Evolutionary conservation across 306 rosid species (phyloP).

Genomic region (Aeschynomene evenia): DNA sequence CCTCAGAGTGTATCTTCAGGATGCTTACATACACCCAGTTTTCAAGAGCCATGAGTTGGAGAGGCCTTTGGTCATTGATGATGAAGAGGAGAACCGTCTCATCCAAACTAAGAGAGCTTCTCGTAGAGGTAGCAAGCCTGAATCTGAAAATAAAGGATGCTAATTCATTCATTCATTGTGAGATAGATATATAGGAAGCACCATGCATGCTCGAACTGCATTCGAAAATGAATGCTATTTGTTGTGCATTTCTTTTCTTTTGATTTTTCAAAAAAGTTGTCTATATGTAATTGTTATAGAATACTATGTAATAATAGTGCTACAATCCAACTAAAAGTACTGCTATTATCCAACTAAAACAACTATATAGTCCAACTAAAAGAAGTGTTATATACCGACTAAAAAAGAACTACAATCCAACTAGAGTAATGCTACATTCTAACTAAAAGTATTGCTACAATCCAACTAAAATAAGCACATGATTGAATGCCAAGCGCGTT

Average conservation of each 20-base stretch:
- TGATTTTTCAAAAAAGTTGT: neutral
- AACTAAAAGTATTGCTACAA: too few relatives aligned
- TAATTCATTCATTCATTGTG: too few relatives aligned
- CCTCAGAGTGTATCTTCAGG: conserved; percentile 62
- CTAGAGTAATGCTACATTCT: too few relatives aligned
- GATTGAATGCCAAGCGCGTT: too few relatives aligned
- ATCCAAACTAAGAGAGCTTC: conserved; percentile 67
- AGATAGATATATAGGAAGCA: conserved; percentile 29
- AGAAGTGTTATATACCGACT: too few relatives aligned
- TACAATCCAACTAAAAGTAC: too few relatives aligned
- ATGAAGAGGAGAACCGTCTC: conserved; percentile 77
- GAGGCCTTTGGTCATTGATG: conserved; percentile 42
- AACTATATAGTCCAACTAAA: too few relatives aligned
- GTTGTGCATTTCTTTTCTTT: neutral
- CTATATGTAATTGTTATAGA: neutral
- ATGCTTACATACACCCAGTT: conserved; percentile 75
- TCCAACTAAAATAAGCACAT: too few relatives aligned
- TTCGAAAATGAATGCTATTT: neutral
- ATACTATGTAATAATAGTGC: neutral
- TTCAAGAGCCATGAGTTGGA: conserved; percentile 47
- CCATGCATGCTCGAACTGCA: neutral
- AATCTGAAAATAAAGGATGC: conserved; percentile 36
- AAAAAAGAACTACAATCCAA: too few relatives aligned
- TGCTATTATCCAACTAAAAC: too few relatives aligned
- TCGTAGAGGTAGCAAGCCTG: conserved; percentile 45